Evolutionary conservation across 169 alveolate genomes (phyloP).

Genomic region (Sarcocystis neurona): DNA sequence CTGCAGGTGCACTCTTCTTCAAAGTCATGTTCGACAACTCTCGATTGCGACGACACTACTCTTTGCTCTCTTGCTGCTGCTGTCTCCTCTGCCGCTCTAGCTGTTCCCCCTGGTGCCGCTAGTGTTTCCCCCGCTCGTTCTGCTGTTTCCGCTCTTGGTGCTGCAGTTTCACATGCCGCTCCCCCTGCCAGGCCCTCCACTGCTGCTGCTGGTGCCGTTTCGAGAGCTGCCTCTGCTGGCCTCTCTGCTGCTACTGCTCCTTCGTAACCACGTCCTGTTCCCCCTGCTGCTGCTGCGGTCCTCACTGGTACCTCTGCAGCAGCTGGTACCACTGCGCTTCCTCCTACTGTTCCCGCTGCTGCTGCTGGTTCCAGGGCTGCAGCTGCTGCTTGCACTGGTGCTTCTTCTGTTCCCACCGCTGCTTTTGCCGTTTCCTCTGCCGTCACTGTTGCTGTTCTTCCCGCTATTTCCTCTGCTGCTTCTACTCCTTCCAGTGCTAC

Average conservation of each 20-base stretch:
- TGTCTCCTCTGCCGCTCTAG: neutral
- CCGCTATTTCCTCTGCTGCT: neutral
- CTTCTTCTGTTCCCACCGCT: neutral
- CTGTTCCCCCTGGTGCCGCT: conserved; percentile 15
- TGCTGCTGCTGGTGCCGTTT: neutral
- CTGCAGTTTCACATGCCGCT: conserved; percentile 21
- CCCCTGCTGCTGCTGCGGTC: conserved; percentile 3
- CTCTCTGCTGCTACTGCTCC: conserved; percentile 23
- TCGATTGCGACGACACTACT: neutral
- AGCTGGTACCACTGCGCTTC: conserved; percentile 4
- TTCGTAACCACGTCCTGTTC: neutral
- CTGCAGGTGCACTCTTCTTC: conserved; percentile 26
- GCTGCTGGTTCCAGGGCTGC: conserved; percentile 6
- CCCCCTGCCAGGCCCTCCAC: neutral
- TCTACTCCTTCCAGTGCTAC: conserved; percentile 21
- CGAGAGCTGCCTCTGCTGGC: neutral
- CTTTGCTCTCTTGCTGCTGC: neutral
- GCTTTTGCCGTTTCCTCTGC: neutral
- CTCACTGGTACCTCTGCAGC: neutral
- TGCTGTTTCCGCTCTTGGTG: conserved; percentile 23
- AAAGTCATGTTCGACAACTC: neutral
- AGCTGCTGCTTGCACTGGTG: neutral
- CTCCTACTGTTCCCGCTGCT: neutral
- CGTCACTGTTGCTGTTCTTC: neutral
- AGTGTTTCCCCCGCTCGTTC: neutral